These are phyloP conservation scores for Begonia peltatifolia DNA, from an alignment of 306 rosid species.

Conservation along the genomic window DNA sequence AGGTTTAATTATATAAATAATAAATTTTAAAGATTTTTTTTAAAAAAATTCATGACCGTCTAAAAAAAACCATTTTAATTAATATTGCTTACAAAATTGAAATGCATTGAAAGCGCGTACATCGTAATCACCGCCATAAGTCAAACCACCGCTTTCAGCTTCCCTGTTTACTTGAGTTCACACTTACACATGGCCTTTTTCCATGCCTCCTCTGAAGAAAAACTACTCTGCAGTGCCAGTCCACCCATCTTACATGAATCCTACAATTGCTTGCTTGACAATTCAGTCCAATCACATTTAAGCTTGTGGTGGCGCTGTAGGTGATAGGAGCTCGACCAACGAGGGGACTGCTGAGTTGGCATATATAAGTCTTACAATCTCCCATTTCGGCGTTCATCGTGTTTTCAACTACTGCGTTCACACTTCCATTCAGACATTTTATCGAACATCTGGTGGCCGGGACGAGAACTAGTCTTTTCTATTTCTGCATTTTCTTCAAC, in stretches of 20 bases:
- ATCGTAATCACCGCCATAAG: slow-evolving; percentile 14
- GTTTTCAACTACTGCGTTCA: slow-evolving; percentile 18
- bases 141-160: slow-evolving; percentile 12
- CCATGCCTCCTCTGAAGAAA: background rate
- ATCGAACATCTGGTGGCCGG: slow-evolving; percentile 6
- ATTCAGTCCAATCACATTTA: background rate
- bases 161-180: slow-evolving; percentile 15
- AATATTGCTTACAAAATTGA: too few species aligned
- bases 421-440: slow-evolving; percentile 18
- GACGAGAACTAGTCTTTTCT: background rate
- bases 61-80: too few species aligned
- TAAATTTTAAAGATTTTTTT: too few species aligned
- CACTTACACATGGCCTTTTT: slow-evolving; percentile 1
- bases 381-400: background rate
- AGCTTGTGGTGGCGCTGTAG: background rate
- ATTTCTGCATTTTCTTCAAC: background rate
- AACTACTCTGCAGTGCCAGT: background rate
- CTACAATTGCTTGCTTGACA: background rate
- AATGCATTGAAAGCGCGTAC: too few species aligned
- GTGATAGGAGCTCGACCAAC: background rate
- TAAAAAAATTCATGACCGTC: too few species aligned
- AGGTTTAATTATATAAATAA: too few species aligned
- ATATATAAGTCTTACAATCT: background rate
- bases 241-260: background rate
- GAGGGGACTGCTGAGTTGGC: background rate